A percentile compares a stretch with the other conserved stretches of the same genome.
phyloP scores from a whole-genome alignment of 768 basidiomycete genomes.

The Suillus subalutaceus region DNA sequence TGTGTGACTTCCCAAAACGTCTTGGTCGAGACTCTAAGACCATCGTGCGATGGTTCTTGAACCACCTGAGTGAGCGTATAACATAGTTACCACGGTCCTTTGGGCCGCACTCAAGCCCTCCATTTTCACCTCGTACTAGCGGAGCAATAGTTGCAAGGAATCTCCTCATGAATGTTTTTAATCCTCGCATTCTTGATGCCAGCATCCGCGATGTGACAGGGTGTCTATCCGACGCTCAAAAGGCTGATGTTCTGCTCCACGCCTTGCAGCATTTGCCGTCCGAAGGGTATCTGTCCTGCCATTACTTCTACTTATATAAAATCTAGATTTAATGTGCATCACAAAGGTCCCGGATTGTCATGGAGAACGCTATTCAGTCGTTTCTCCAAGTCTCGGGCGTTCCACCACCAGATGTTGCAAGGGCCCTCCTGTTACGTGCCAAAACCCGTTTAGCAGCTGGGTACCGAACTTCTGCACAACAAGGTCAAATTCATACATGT shows the following conservation, averaged over 20 bases:
- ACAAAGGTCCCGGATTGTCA: slow-evolving; percentile 53
- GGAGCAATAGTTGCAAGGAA: not conserved
- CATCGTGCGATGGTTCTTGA: not conserved
- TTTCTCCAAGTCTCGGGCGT: slow-evolving; percentile 61
- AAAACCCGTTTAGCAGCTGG: slow-evolving; percentile 65
- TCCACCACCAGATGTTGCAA: slow-evolving; percentile 52
- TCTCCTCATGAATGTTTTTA: slow-evolving; percentile 60
- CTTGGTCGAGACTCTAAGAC: too few relatives aligned
- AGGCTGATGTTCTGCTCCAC: slow-evolving; percentile 71
- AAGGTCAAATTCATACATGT: slow-evolving; percentile 44
- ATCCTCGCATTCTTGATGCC: slow-evolving; percentile 76
- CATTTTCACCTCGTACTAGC: not conserved
- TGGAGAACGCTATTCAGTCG: slow-evolving; percentile 79
- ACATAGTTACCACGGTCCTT: not conserved
- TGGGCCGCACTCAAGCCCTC: not conserved
- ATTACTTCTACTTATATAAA: slow-evolving; percentile 27
- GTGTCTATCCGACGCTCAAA: slow-evolving; percentile 63
- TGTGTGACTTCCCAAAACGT: not conserved
- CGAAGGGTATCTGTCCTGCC: slow-evolving; percentile 53
- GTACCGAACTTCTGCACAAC: slow-evolving; percentile 61
- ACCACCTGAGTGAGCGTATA: not conserved
- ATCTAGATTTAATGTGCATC: slow-evolving; percentile 7
- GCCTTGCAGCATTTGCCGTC: slow-evolving; percentile 82
- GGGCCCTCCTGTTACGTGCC: slow-evolving; percentile 68
- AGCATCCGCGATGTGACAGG: slow-evolving; percentile 69